These are phyloP conservation scores for Ophiostoma montium DNA, from an alignment of 2,329 filamentous ascomycete species.

Conservation along the genomic window DNA sequence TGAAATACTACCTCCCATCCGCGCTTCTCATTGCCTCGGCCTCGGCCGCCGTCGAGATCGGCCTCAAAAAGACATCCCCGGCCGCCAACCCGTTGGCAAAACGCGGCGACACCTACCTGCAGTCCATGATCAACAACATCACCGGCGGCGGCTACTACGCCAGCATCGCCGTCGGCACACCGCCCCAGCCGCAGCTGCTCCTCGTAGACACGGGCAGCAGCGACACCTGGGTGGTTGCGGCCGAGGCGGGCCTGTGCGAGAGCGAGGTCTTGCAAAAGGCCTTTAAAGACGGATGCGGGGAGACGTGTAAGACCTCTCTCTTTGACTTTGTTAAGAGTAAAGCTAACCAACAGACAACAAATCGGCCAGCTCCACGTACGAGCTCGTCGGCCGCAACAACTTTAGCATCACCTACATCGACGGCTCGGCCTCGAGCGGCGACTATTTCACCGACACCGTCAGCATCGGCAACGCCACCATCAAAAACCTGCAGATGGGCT, in stretches of 20 bases:
- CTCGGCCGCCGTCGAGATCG: conserved; percentile 13
- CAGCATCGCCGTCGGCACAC: conserved; percentile 44
- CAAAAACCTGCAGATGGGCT: conserved; percentile 38
- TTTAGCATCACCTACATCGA: conserved; percentile 51
- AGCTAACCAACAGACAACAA: conserved; percentile 24
- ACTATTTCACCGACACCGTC: conserved; percentile 45
- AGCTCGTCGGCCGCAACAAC: conserved; percentile 25
- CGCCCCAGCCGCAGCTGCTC: conserved; percentile 37
- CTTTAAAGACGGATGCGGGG: conserved; percentile 23
- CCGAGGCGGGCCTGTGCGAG: conserved; percentile 26
- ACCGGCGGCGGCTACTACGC: conserved; percentile 42
- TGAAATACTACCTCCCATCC: neutral
- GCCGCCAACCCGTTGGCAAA: conserved; percentile 11
- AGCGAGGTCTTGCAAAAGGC: conserved; percentile 21
- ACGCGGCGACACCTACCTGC: conserved; percentile 18
- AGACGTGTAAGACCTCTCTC: too few species aligned
- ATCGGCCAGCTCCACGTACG: conserved; percentile 33
- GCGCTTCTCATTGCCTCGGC: conserved; percentile 4
- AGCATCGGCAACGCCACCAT: conserved; percentile 35
- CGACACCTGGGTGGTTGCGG: conserved; percentile 42
- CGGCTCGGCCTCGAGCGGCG: conserved; percentile 35
- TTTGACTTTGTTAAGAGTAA: too few species aligned
- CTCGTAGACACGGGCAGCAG: conserved; percentile 50
- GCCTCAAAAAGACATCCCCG: conserved; percentile 12
- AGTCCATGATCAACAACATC: conserved; percentile 37